Conservation (phyloP, 441 rosid genomes). For the Jatropha podagrica region DNA sequence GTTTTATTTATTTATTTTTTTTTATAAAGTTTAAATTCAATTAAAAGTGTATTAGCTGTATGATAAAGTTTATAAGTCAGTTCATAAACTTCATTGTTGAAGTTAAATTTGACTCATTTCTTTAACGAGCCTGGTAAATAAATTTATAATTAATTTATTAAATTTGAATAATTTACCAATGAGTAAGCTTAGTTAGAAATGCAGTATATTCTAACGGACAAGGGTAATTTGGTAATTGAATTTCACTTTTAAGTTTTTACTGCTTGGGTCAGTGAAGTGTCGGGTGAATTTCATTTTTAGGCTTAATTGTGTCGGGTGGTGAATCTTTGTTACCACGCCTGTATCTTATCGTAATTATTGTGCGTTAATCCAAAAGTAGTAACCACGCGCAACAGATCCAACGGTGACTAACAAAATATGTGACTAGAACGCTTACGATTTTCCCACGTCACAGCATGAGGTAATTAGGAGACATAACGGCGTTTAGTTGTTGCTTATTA, state of each 20-base stretch:
- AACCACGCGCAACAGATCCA: constrained; percentile 29
- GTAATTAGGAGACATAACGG: constrained; percentile 24
- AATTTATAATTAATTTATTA: no score
- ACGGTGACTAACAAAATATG: background rate
- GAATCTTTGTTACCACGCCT: constrained; percentile 39
- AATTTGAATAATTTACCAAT: no score
- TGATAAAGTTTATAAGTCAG: no score
- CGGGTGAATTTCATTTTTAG: constrained; percentile 4
- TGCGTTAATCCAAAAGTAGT: constrained; percentile 14
- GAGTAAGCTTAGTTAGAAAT: no score
- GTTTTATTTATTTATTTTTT: background rate
- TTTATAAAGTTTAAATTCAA: background rate
- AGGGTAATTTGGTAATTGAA: background rate
- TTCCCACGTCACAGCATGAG: constrained; percentile 19
- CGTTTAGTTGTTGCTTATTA: constrained; percentile 22
- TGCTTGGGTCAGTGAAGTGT: constrained; percentile 7
- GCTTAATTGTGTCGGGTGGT: constrained; percentile 26
- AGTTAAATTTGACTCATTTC: no score
- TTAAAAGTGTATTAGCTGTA: no score
- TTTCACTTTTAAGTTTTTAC: background rate
- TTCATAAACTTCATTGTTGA: no score
- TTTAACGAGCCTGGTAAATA: no score
- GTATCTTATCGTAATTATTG: constrained; percentile 34
- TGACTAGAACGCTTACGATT: background rate
- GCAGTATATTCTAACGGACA: no score